These are phyloP conservation scores for Brassica incana DNA, from an alignment of 345 rosid species.

Conservation along the genomic window DNA sequence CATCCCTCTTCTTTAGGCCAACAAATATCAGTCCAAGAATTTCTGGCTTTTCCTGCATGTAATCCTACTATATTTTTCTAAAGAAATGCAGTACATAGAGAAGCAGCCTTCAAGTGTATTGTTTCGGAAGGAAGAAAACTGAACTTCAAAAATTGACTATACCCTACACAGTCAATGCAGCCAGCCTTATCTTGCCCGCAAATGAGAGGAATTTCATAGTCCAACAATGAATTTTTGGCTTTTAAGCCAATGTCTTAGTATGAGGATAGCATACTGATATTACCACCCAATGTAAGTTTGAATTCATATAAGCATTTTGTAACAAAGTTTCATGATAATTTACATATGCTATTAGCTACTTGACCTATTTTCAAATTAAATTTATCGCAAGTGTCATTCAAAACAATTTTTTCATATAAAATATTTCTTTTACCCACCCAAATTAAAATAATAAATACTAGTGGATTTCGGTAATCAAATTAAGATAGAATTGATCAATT, in stretches of 20 bases:
- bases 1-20: no score
- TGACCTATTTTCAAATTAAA: background rate
- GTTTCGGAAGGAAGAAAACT: no score
- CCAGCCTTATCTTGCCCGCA: no score
- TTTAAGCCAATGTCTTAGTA: background rate
- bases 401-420: background rate
- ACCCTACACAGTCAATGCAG: no score
- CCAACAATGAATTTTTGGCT: no score
- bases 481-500: background rate
- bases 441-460: background rate
- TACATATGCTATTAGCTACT: background rate
- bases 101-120: no score
- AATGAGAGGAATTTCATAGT: no score
- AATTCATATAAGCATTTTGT: background rate
- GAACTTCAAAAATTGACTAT: no score
- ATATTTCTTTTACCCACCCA: background rate
- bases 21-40: no score
- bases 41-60: no score
- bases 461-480: background rate
- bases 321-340: background rate
- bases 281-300: background rate
- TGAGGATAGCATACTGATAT: background rate
- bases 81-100: no score
- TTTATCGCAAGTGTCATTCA: background rate
- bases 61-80: no score